Conservation (phyloP, 2,329 filamentous ascomycete species). For the Stromatinia cepivora region DNA sequence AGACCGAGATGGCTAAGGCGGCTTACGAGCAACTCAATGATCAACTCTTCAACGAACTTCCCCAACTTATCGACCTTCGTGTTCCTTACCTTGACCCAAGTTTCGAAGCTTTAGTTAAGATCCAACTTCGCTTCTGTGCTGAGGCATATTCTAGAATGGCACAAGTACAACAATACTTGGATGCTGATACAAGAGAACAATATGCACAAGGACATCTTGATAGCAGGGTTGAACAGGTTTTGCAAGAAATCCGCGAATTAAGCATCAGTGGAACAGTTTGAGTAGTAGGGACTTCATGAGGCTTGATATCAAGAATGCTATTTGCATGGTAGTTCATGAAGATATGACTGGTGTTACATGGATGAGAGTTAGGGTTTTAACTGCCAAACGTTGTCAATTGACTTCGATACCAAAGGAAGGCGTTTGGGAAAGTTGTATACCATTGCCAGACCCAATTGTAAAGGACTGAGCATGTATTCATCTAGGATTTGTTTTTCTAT, state of each 20-base stretch:
- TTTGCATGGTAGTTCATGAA: conserved; percentile 23
- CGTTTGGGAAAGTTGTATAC: conserved; percentile 15
- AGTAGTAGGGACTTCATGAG: conserved; percentile 24
- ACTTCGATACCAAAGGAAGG: conserved; percentile 16
- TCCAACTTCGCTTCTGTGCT: conserved; percentile 94
- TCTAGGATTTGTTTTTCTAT: conserved; percentile 7
- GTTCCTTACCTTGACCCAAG: conserved; percentile 96
- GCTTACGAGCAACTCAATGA: conserved; percentile 98
- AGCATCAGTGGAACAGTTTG: conserved; percentile 79
- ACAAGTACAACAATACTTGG: conserved; percentile 97
- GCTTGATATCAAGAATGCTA: conserved; percentile 3
- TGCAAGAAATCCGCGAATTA: conserved; percentile 95
- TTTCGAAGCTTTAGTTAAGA: conserved; percentile 98
- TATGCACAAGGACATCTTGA: conserved; percentile 94
- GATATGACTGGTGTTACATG: conserved; percentile 19
- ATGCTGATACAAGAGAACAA: conserved; percentile 91
- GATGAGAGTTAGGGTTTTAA: conserved; percentile 10
- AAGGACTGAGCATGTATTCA: conserved; percentile 15
- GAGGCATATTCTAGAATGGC: conserved; percentile 98
- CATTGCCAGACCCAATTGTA: conserved; percentile 7
- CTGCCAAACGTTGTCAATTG: conserved; percentile 13
- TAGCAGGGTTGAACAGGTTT: conserved; percentile 85
- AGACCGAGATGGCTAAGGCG: conserved; percentile 88
- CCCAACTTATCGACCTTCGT: conserved; percentile 92
- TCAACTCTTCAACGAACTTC: conserved; percentile 87